These are phyloP conservation scores for Thalassiosira pacifica DNA, from an alignment of 352 stramenopile genomes.

Conservation along the genomic window DNA sequence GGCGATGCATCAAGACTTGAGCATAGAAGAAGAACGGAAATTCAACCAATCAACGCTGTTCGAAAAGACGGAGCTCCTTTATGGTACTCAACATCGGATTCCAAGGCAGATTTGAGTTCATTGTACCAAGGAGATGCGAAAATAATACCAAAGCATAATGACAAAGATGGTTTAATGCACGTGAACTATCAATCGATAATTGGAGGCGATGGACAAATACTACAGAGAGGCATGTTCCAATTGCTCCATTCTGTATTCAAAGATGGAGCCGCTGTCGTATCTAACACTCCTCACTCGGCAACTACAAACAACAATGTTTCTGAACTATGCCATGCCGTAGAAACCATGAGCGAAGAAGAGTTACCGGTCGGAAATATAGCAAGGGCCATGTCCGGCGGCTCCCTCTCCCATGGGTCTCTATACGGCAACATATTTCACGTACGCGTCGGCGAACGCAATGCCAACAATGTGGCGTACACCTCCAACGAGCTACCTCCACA, in stretches of 20 bases:
- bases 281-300: constrained; percentile 27
- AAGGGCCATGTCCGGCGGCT: constrained; percentile 63
- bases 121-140: constrained; percentile 11
- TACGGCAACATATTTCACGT: constrained; percentile 91
- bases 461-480: constrained; percentile 96
- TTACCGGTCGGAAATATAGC: constrained; percentile 66
- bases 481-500: constrained; percentile 91
- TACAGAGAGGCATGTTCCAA: constrained; percentile 42
- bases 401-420: constrained; percentile 87
- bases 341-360: constrained; percentile 14
- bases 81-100: constrained; percentile 7
- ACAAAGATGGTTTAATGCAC: constrained; percentile 61
- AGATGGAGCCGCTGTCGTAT: constrained; percentile 65
- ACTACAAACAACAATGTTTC: no score
- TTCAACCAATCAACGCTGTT: constrained; percentile 46
- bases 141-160: constrained; percentile 32
- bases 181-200: constrained; percentile 53
- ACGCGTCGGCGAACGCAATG: constrained; percentile 69
- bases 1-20: constrained; percentile 42
- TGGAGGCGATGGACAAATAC: constrained; percentile 30
- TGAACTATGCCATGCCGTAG: no score
- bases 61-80: constrained; percentile 23
- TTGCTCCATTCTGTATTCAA: constrained; percentile 57
- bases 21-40: constrained; percentile 33
- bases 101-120: neutral